Conservation (phyloP, 768 basidiomycete genomes). For the Auriculariales sp. region DNA sequence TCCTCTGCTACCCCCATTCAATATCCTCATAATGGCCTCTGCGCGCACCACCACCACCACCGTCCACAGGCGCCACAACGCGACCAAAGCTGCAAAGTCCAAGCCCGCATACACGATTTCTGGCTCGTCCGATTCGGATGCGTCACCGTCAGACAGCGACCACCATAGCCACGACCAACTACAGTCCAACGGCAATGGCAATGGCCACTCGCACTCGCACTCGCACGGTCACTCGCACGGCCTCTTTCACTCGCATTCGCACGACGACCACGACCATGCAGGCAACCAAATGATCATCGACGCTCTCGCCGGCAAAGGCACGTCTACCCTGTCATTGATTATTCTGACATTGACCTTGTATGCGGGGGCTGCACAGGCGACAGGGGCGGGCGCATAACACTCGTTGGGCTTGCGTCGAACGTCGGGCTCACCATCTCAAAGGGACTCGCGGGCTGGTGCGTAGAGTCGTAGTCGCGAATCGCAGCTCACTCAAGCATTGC, state of each 20-base stretch:
- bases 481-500: no score
- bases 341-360: background rate
- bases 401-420: conserved; percentile 74
- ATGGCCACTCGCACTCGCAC: conserved; percentile 16
- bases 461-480: no score
- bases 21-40: no score
- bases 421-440: conserved; percentile 71
- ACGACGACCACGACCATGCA: conserved; percentile 44
- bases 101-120: no score
- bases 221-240: conserved; percentile 44
- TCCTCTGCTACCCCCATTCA: no score
- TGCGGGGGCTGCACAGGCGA: conserved; percentile 35
- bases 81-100: no score
- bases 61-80: no score
- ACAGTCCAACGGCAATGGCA: conserved; percentile 7
- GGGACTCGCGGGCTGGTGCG: conserved; percentile 74
- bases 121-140: no score
- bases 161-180: no score
- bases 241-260: conserved; percentile 53
- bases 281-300: conserved; percentile 56
- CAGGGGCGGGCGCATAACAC: conserved; percentile 68
- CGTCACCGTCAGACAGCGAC: no score
- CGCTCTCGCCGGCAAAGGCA: conserved; percentile 52
- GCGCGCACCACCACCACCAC: no score
- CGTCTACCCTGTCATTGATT: conserved; percentile 10